phyloP scores from a whole-genome alignment of 1,284 basidiomycete genomes.

The Schizopora paradoxa region DNA sequence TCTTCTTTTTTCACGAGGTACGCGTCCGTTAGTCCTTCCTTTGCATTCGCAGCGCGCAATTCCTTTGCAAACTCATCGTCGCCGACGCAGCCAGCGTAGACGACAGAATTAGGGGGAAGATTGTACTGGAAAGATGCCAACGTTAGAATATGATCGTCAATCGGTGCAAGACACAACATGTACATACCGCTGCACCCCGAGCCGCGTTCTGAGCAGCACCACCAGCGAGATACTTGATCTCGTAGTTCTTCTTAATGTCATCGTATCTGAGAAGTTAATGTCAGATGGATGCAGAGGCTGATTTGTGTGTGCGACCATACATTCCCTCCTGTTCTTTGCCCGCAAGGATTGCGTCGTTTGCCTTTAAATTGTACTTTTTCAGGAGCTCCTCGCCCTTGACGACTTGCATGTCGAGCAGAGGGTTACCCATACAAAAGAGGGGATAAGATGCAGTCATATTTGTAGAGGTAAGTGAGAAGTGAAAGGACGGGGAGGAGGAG shows the following conservation, averaged over 20 bases:
- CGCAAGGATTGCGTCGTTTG: conserved; percentile 96
- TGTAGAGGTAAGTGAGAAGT: background rate
- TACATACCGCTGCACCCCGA: conserved; percentile 88
- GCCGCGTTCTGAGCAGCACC: conserved; percentile 97
- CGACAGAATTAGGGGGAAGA: conserved; percentile 85
- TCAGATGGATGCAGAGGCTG: conserved; percentile 1
- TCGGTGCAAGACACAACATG: conserved; percentile 4
- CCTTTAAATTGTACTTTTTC: conserved; percentile 87
- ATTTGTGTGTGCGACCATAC: conserved; percentile 41
- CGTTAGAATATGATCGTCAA: conserved; percentile 2
- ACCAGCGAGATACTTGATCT: conserved; percentile 91
- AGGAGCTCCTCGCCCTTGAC: conserved; percentile 79
- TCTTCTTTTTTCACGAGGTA: conserved; percentile 86
- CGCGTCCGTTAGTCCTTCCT: conserved; percentile 84
- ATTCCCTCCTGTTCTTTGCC: conserved; percentile 83
- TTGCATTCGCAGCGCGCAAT: conserved; percentile 88
- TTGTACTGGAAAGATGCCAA: conserved; percentile 65
- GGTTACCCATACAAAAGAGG: conserved; percentile 85
- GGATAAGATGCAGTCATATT: conserved; percentile 33
- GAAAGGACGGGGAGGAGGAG: background rate
- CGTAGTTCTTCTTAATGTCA: conserved; percentile 74
- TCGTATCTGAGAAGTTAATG: conserved; percentile 63
- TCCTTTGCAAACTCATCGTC: conserved; percentile 89
- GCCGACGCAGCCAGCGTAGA: conserved; percentile 94
- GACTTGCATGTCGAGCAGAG: conserved; percentile 87